Conservation (phyloP, 1,284 basidiomycete species). For the Meira nashicola region DNA sequence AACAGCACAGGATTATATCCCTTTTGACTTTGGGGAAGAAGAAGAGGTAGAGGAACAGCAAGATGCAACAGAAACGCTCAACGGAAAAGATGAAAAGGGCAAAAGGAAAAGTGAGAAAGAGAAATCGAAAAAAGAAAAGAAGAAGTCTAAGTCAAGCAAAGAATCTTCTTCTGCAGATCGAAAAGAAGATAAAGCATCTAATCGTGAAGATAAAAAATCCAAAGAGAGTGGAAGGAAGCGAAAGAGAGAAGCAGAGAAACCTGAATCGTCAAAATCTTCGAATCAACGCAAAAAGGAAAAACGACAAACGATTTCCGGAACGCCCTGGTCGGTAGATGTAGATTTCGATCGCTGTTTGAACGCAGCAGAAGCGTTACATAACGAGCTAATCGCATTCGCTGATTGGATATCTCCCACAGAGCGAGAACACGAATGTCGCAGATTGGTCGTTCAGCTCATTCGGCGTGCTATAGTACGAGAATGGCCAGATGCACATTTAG, state of each 20-base stretch:
- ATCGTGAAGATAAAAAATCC: neutral
- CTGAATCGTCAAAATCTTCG: constrained; percentile 52
- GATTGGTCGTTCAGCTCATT: constrained; percentile 71
- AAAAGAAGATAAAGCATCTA: neutral
- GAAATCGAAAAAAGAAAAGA: neutral
- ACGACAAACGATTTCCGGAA: constrained; percentile 62
- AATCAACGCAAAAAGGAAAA: constrained; percentile 58
- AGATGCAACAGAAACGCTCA: neutral
- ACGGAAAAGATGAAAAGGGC: neutral
- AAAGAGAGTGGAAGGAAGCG: constrained; percentile 27
- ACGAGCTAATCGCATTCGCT: constrained; percentile 63
- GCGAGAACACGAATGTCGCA: constrained; percentile 76
- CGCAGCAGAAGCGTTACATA: constrained; percentile 59
- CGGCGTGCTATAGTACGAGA: constrained; percentile 62
- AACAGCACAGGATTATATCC: constrained; percentile 30
- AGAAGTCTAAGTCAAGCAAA: neutral
- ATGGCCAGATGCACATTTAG: constrained; percentile 76
- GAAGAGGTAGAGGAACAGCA: neutral
- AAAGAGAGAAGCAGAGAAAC: constrained; percentile 28
- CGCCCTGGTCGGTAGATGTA: constrained; percentile 74
- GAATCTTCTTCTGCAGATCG: no score
- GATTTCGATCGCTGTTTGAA: constrained; percentile 73
- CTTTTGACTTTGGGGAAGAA: constrained; percentile 36
- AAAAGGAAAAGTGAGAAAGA: neutral
- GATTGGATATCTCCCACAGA: constrained; percentile 80